Conservation (phyloP, 1,284 basidiomycete species). For the Ustilago shanxiensis region DNA sequence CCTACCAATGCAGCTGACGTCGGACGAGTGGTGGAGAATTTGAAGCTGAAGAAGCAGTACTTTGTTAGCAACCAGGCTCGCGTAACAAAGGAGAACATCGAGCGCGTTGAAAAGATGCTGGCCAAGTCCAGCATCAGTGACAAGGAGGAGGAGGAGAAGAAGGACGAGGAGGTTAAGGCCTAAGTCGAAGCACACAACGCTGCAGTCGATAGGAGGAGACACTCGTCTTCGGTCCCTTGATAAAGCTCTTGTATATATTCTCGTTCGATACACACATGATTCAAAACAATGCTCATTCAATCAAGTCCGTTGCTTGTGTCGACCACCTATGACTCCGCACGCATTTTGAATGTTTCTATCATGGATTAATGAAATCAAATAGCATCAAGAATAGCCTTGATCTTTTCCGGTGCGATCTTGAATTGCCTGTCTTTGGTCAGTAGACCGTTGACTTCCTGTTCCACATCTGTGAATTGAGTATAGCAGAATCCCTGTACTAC, state of each 20-base stretch:
- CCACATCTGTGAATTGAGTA: slow-evolving; percentile 51
- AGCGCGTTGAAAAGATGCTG: slow-evolving; percentile 63
- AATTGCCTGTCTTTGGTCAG: slow-evolving; percentile 39
- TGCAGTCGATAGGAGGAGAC: neutral
- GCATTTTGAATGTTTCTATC: too few species aligned
- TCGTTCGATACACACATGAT: neutral
- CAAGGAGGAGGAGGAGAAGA: neutral
- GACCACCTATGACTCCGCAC: too few species aligned
- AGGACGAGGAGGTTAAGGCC: slow-evolving; percentile 12
- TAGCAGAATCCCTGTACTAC: slow-evolving; percentile 57
- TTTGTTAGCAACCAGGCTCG: slow-evolving; percentile 78
- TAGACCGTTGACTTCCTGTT: slow-evolving; percentile 53
- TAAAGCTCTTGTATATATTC: neutral
- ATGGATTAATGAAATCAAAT: slow-evolving; percentile 1
- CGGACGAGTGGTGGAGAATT: slow-evolving; percentile 85
- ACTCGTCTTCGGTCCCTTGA: neutral
- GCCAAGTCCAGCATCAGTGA: slow-evolving; percentile 34
- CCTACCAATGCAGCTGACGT: slow-evolving; percentile 84
- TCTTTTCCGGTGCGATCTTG: slow-evolving; percentile 39
- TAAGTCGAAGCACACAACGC: slow-evolving; percentile 3
- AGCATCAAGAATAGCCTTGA: slow-evolving; percentile 48
- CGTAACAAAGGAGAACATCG: slow-evolving; percentile 71
- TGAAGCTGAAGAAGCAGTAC: slow-evolving; percentile 95
- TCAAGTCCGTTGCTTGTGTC: neutral
- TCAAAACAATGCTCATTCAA: neutral